Conservation (phyloP, 2,329 filamentous ascomycete species). For the Meredithiella fracta region DNA sequence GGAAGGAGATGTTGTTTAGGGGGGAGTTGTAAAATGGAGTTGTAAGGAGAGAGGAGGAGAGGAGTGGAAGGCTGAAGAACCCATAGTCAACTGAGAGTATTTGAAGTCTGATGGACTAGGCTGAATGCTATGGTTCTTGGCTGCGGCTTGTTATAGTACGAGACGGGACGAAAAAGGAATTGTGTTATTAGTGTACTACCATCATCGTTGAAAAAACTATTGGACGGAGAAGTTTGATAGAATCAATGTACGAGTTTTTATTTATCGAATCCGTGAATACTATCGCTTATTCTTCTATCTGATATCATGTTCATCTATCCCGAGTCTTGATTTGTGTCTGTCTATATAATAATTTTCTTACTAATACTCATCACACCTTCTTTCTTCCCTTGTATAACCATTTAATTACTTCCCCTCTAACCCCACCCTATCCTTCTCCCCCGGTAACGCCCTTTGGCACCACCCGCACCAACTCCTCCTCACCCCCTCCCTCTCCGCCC, state of each 20-base stretch:
- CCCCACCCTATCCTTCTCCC: slow-evolving; percentile 28
- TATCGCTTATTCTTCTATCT: not conserved
- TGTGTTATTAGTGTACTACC: too few species aligned
- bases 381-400: too few species aligned
- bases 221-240: too few species aligned
- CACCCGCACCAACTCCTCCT: slow-evolving; percentile 81
- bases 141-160: too few species aligned
- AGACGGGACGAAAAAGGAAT: too few species aligned
- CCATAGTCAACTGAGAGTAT: not conserved
- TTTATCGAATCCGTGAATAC: not conserved
- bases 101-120: not conserved
- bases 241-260: too few species aligned
- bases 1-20: slow-evolving; percentile 34
- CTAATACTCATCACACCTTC: not conserved
- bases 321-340: not conserved
- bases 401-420: not conserved
- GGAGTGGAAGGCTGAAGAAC: not conserved
- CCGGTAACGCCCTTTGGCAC: slow-evolving; percentile 63
- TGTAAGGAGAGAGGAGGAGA: not conserved
- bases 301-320: not conserved
- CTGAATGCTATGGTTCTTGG: too few species aligned
- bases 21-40: slow-evolving; percentile 29
- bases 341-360: not conserved
- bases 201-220: too few species aligned
- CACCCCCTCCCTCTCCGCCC: slow-evolving; percentile 50